A percentile compares a stretch with the other conserved stretches of the same genome.
Conservation (phyloP, 1,284 basidiomycete species). For the Ustilago crameri region DNA sequence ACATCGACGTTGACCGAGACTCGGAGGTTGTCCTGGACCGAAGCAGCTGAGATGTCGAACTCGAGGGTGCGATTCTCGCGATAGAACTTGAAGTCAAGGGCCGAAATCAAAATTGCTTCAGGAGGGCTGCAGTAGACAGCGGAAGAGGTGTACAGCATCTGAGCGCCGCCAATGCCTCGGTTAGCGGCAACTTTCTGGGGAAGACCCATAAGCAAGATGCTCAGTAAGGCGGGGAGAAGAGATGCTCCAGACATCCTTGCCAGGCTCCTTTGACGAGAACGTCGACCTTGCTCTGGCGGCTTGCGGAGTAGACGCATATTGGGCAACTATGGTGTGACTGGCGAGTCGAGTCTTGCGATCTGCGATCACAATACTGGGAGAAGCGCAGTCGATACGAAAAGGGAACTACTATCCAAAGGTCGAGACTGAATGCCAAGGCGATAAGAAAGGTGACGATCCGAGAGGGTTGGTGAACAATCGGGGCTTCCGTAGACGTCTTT, state of each 20-base stretch:
- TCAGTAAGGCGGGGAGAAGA: conserved; percentile 7
- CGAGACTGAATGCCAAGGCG: too few species aligned
- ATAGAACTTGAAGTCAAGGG: conserved; percentile 58
- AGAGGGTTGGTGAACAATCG: too few species aligned
- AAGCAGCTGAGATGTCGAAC: conserved; percentile 63
- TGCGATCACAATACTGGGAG: too few species aligned
- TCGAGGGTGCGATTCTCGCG: conserved; percentile 61
- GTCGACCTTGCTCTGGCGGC: background rate
- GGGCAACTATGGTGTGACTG: background rate
- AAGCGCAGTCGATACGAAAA: too few species aligned
- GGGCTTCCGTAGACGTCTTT: too few species aligned
- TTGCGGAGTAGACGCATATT: conserved; percentile 5
- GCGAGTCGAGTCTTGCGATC: too few species aligned
- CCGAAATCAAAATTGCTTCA: conserved; percentile 57
- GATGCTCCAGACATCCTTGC: conserved; percentile 1
- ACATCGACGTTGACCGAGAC: conserved; percentile 53
- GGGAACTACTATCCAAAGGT: too few species aligned
- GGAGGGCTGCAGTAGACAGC: conserved; percentile 64
- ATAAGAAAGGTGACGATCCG: too few species aligned
- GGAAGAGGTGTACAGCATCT: conserved; percentile 58
- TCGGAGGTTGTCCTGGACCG: conserved; percentile 47
- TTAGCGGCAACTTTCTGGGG: conserved; percentile 5
- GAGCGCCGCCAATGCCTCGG: conserved; percentile 29
- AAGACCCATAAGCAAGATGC: conserved; percentile 8
- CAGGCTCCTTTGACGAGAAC: background rate